These are phyloP conservation scores for Monosporascus sp. DNA, from an alignment of 2,329 filamentous ascomycete species.

Conservation along the genomic window DNA sequence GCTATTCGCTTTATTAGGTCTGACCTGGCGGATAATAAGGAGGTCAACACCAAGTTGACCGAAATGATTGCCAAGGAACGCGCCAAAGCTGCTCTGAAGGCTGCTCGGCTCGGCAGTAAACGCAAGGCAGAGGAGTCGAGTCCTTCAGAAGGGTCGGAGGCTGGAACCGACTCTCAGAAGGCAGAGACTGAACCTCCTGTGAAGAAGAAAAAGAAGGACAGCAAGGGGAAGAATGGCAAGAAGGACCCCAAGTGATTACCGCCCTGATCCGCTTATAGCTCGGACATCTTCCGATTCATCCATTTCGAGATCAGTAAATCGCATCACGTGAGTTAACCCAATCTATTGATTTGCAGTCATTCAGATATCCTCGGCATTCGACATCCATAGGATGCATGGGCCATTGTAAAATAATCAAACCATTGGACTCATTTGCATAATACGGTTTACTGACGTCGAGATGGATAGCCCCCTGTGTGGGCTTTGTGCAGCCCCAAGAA, in stretches of 20 bases:
- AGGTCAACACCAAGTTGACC: constrained; percentile 45
- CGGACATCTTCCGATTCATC: too few relatives aligned
- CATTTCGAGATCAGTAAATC: too few relatives aligned
- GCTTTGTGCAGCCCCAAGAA: too few relatives aligned
- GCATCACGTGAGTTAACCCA: too few relatives aligned
- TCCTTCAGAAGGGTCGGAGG: constrained; percentile 14
- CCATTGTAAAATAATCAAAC: too few relatives aligned
- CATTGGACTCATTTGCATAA: too few relatives aligned
- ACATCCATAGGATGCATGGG: too few relatives aligned
- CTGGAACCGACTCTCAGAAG: constrained; percentile 12
- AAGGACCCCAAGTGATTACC: constrained; percentile 13
- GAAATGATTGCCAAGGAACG: constrained; percentile 54
- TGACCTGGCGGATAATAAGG: constrained; percentile 57
- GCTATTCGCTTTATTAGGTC: constrained; percentile 78
- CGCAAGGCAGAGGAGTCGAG: constrained; percentile 22
- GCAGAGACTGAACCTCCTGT: constrained; percentile 38
- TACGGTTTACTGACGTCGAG: too few relatives aligned
- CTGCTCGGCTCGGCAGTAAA: constrained; percentile 30
- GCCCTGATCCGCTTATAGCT: too few relatives aligned
- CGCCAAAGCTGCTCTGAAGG: constrained; percentile 46
- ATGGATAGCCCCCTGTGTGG: too few relatives aligned
- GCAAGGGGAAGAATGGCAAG: constrained; percentile 35
- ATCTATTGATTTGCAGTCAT: too few relatives aligned
- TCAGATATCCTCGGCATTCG: too few relatives aligned
- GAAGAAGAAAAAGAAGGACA: constrained; percentile 26